Conservation (phyloP, 2,329 filamentous ascomycete genomes). For the Orbilia oligospora region DNA sequence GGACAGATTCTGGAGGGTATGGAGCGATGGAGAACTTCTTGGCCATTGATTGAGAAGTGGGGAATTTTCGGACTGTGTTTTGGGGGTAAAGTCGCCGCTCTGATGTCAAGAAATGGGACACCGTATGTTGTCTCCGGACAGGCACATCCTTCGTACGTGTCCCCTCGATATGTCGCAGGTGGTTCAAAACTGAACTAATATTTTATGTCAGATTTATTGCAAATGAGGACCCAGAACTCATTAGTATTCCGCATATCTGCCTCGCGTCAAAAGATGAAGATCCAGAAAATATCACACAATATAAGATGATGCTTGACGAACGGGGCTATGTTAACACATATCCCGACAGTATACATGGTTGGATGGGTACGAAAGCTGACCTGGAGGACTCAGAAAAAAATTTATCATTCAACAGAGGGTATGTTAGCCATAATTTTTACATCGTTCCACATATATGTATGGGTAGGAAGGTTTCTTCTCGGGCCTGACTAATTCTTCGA, state of each 20-base stretch:
- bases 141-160: constrained; percentile 47
- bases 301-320: constrained; percentile 25
- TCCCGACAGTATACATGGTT: constrained; percentile 41
- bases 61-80: constrained; percentile 40
- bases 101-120: constrained; percentile 36
- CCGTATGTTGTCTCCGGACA: constrained; percentile 43
- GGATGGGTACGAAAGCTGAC: constrained; percentile 41
- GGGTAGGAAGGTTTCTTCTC: no score
- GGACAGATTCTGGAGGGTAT: constrained; percentile 6
- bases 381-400: constrained; percentile 16
- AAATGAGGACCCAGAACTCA: constrained; percentile 32
- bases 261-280: constrained; percentile 53
- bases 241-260: constrained; percentile 42
- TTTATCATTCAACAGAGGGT: constrained; percentile 32
- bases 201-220: constrained; percentile 3
- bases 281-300: constrained; percentile 15
- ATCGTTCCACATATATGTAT: no score
- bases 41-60: constrained; percentile 44
- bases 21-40: constrained; percentile 9
- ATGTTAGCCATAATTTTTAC: no score
- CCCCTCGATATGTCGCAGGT: background rate
- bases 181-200: background rate
- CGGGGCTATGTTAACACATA: constrained; percentile 42
- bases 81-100: constrained; percentile 30
- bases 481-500: background rate